Base-by-base conservation (phyloP, 345 rosid species). In the Adansonia digitata region DNA sequence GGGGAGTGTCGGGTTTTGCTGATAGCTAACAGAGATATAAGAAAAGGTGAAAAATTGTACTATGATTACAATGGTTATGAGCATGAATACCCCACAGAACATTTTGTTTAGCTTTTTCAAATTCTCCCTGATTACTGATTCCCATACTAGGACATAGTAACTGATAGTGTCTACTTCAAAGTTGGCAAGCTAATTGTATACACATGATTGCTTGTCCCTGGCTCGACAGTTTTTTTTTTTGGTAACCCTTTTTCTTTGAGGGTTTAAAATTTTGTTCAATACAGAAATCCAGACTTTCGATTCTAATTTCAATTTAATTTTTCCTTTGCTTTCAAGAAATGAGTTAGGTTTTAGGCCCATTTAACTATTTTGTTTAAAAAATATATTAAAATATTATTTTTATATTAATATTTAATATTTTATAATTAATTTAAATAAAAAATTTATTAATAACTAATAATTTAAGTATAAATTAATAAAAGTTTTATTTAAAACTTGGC, bases 31-130 rank as follows among this genome's bases (percentile, higher is more conserved):
- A 86, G 97, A 74, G 93, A 91, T 51, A 90, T 95, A 78, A 51
- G 82, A 0, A 89, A 87, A 80, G 98, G 97, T 17, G 99, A 95
- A 85, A 81, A 93, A 64, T 83, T 95, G 70, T 93, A 95, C 76
- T 93, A 93, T 76, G 99, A 95, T 85, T 95, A 95, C 82, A 95
- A 95, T 49, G 99, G 97, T 70, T 84, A 87, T 71, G 94, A 93
- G 82, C 89, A 91, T 77, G 92, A 89, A 78, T 95, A 95, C 78
- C 97, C 99, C 10, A 95, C 98, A 35, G 94, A 95, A 68, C 96
- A 95, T 85, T 95, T 95, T 84, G 92, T 93, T 73, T 95, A 85
- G 87, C 79, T n/a, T 55, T 14, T n/a, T n/a, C 11, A 0, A 1
- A 27, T n/a, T 40, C 60, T 35, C 34, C 43, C 53, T 62, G 39